Evolutionary conservation across 1,139 yeast genomes (phyloP).

Genomic region (Sugiyamaella neomexicana): DNA sequence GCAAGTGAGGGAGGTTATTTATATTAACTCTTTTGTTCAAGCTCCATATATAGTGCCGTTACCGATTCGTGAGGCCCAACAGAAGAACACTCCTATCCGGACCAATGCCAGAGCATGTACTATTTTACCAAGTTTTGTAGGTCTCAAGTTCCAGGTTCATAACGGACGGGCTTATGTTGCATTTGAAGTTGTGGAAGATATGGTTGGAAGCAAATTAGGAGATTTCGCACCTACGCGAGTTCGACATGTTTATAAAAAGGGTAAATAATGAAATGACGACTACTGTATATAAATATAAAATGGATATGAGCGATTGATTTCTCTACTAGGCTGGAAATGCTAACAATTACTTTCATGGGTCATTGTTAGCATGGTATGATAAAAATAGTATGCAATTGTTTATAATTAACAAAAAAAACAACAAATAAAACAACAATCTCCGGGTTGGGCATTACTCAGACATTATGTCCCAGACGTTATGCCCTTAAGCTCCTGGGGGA

Average conservation of each 20-base stretch:
- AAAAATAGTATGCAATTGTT: not conserved
- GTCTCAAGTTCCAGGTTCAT: conserved; percentile 89
- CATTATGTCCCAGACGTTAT: not conserved
- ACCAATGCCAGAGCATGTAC: conserved; percentile 95
- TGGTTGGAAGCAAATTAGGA: conserved; percentile 97
- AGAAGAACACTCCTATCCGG: conserved; percentile 80
- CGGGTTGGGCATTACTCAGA: too few relatives aligned
- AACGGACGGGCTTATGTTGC: conserved; percentile 95
- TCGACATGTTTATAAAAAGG: conserved; percentile 77
- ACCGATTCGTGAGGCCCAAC: conserved; percentile 82
- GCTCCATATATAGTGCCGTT: conserved; percentile 95
- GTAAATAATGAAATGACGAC: conserved; percentile 24
- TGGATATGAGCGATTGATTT: too few relatives aligned
- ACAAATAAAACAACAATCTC: too few relatives aligned
- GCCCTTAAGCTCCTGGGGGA: conserved; percentile 15
- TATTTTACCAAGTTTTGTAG: conserved; percentile 91
- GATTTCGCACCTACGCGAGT: conserved; percentile 94
- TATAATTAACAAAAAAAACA: too few relatives aligned
- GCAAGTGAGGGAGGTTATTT: not conserved
- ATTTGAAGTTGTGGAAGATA: conserved; percentile 82
- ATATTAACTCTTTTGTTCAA: conserved; percentile 22
- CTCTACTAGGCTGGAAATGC: not conserved
- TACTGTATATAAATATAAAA: conserved; percentile 1
- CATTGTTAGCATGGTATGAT: not conserved
- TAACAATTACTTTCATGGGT: too few relatives aligned